phyloP scores from a whole-genome alignment of 192 early-diverging fungal species.

The Backusella luteola region DNA sequence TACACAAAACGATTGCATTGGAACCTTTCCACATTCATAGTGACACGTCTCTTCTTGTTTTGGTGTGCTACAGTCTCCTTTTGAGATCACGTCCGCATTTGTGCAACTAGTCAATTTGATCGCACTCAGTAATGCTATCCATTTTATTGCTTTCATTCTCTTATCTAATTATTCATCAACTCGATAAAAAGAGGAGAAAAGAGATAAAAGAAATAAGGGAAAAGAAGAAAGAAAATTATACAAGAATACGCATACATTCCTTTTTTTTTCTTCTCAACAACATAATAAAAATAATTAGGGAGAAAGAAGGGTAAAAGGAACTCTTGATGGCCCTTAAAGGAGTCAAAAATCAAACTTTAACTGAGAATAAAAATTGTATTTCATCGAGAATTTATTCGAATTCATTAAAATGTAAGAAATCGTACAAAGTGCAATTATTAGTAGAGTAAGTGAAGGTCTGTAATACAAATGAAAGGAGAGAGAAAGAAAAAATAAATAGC shows the following conservation, averaged over 20 bases:
- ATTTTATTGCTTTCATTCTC: background rate
- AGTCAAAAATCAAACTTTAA: background rate
- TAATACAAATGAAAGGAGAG: background rate
- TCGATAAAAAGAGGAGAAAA: background rate
- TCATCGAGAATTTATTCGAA: background rate
- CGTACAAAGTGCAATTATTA: background rate
- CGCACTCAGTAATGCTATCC: background rate
- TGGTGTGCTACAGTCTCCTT: background rate
- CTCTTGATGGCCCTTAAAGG: background rate
- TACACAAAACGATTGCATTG: constrained; percentile 14
- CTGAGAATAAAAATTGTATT: background rate
- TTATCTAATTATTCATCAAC: background rate
- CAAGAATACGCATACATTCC: background rate
- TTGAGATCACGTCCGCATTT: background rate
- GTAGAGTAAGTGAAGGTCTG: background rate
- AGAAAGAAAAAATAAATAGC: background rate
- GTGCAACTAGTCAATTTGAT: background rate
- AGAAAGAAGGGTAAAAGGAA: background rate
- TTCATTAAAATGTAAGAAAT: background rate
- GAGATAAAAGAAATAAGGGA: background rate
- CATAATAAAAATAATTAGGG: background rate
- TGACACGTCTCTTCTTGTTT: constrained; percentile 3
- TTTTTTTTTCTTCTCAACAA: background rate
- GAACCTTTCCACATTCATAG: background rate
- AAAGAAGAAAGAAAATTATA: background rate